Evolutionary conservation across 768 basidiomycete genomes (phyloP), one percentile per base, ranked within the genome.

Genomic region (Hygrocybe punicea): DNA sequence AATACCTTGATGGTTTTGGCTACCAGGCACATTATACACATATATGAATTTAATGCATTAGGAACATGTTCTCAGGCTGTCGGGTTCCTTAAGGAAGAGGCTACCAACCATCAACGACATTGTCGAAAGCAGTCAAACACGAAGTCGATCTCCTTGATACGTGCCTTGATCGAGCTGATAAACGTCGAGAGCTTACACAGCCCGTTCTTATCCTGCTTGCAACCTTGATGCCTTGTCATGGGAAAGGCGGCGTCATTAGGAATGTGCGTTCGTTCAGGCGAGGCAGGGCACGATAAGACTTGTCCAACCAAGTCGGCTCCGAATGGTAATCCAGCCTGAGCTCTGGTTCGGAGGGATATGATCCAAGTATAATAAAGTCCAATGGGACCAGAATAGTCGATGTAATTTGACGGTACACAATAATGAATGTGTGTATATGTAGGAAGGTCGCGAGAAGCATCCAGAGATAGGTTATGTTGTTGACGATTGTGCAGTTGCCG

Each of bases 211-310:
- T 84, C 75, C 13, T 69, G 64, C 1, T 73, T 76, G 63, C 89
- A 91, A 16, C 84, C 85, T 3, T 73, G 73, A 51, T 90, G 76
- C 7, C 84, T 82, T 1, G 80, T 84, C 14, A 90, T 75, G 2
- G 89, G 88, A 3, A 86, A 76, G 1, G 84, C 83, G 0, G 79
- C 89, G 61, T 91, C 89, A 65, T 91, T 91, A 7, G 87, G 80
- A 55, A 91, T 85, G 56, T 87, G 78, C 59, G 60, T 69, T 9
- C 64, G 65, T 24, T 55, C 62, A 7, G 57, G 54, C 34, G 61
- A 57, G 14, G 66, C 60, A 53, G 65, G 68, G 57, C 65, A 84
- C 75, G 58, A 75, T 60, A 59, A 78, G 62, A 61, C 84, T 74
- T 87, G 77, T 58, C 64, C 81, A 59, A 73, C 69, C 17, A 76